A percentile compares a stretch with the other conserved stretches of the same genome.
These are phyloP conservation scores for Obba rivulosa DNA, from an alignment of 768 basidiomycete species.

Conservation along the genomic window DNA sequence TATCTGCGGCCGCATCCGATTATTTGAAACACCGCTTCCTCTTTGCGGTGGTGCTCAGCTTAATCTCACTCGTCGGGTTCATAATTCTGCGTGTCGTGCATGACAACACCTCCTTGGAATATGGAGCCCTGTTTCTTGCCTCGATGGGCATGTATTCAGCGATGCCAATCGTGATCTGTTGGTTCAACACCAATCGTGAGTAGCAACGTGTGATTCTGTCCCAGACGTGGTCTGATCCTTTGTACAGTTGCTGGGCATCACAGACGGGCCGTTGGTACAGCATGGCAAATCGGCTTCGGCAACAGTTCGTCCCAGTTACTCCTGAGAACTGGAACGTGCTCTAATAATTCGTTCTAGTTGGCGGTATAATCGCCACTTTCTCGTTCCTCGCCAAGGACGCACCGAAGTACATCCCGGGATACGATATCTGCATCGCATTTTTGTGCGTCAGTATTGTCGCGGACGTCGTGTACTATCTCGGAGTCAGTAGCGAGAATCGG, in stretches of 20 bases:
- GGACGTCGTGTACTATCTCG: conserved; percentile 17
- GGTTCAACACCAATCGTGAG: conserved; percentile 21
- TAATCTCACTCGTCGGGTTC: conserved; percentile 16
- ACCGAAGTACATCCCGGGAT: conserved; percentile 21
- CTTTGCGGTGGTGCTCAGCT: conserved; percentile 15
- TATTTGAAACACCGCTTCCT: conserved; percentile 14
- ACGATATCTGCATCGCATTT: conserved; percentile 23
- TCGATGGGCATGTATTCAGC: conserved; percentile 19
- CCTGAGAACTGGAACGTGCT: background rate
- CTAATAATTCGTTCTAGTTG: conserved; percentile 11
- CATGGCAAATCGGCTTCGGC: conserved; percentile 25
- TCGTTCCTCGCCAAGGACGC: conserved; percentile 24
- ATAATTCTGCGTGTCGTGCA: conserved; percentile 17
- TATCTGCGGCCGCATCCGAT: conserved; percentile 16
- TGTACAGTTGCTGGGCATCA: conserved; percentile 19
- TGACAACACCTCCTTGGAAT: conserved; percentile 16
- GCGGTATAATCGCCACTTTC: conserved; percentile 24
- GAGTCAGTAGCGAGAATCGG: conserved; percentile 17
- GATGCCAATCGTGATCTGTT: conserved; percentile 20
- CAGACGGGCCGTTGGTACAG: conserved; percentile 20
- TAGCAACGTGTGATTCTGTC: background rate
- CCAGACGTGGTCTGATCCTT: too few species aligned
- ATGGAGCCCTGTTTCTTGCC: conserved; percentile 19
- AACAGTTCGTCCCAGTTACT: conserved; percentile 20
- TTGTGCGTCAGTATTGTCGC: conserved; percentile 18